A percentile compares a stretch with the other conserved stretches of the same genome.
Evolutionary conservation across 1,284 basidiomycete species (phyloP).

Genomic region (Cryptococcus neoformans): DNA sequence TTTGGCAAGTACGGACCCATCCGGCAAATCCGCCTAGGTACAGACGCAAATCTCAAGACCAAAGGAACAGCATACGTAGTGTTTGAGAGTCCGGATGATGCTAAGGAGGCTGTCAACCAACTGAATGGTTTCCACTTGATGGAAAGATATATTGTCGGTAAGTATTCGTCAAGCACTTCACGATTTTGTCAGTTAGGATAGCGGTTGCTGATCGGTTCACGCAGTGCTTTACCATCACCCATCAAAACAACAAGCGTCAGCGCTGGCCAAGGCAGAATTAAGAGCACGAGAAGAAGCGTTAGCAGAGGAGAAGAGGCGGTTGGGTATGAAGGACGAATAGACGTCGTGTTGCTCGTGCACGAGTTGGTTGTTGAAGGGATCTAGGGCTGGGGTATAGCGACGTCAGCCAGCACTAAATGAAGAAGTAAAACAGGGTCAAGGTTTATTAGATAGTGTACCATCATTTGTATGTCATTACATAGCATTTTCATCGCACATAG

Average conservation of each 20-base stretch:
- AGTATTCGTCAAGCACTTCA: constrained; percentile 21
- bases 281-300: constrained; percentile 90
- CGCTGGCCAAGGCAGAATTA: constrained; percentile 81
- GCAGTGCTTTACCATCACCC: constrained; percentile 95
- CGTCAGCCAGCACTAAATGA: no score
- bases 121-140: constrained; percentile 98
- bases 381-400: no score
- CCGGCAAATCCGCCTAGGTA: constrained; percentile 91
- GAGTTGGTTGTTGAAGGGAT: no score
- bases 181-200: background rate
- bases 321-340: constrained; percentile 33
- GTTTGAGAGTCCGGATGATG: constrained; percentile 57
- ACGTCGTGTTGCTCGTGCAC: no score
- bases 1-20: constrained; percentile 98
- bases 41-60: constrained; percentile 72
- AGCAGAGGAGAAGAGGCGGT: constrained; percentile 75
- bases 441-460: no score
- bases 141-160: constrained; percentile 88
- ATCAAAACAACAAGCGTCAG: constrained; percentile 85
- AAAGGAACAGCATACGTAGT: constrained; percentile 94
- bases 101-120: constrained; percentile 93
- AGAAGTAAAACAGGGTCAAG: no score
- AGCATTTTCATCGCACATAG: no score
- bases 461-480: no score
- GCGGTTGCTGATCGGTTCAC: background rate